These are phyloP conservation scores for Amphirosellinia nigrospora DNA, from an alignment of 495 filamentous ascomycete species.

Conservation along the genomic window DNA sequence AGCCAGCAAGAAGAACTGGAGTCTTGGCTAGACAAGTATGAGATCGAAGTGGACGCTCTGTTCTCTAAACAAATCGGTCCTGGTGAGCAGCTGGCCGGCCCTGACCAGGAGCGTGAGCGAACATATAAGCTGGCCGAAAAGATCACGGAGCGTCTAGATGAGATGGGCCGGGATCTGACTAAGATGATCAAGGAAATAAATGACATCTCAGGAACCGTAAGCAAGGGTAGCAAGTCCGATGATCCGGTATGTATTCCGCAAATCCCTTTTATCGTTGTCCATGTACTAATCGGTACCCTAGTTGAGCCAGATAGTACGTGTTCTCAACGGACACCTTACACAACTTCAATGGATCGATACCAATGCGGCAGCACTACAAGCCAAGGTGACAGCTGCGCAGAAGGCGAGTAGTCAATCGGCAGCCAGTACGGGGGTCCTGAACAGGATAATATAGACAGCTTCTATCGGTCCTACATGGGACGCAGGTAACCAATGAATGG, in stretches of 20 bases:
- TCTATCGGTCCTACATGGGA: constrained; percentile 80
- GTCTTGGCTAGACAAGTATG: constrained; percentile 84
- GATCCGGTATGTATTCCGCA: constrained; percentile 77
- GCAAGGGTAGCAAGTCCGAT: constrained; percentile 85
- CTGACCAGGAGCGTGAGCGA: constrained; percentile 91
- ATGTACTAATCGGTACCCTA: constrained; percentile 45
- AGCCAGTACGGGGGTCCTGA: constrained; percentile 61
- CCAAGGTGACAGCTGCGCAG: constrained; percentile 79
- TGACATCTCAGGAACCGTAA: constrained; percentile 77
- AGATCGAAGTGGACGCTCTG: constrained; percentile 85
- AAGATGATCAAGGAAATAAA: constrained; percentile 99
- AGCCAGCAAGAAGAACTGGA: constrained; percentile 88
- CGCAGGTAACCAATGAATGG: constrained; percentile 60
- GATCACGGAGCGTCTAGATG: constrained; percentile 81
- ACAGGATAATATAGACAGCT: constrained; percentile 76
- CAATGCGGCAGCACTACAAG: constrained; percentile 77
- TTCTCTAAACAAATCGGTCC: constrained; percentile 69
- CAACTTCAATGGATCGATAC: constrained; percentile 91
- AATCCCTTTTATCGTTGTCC: constrained; percentile 20
- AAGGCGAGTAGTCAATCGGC: constrained; percentile 73
- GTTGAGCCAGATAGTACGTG: constrained; percentile 91
- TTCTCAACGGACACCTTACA: constrained; percentile 88
- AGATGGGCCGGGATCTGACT: constrained; percentile 87
- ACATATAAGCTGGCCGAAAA: constrained; percentile 94
- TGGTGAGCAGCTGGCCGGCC: constrained; percentile 76